These are phyloP conservation scores for Tardiomyces digboiensis DNA, from an alignment of 1,139 yeast genomes.

Conservation along the genomic window DNA sequence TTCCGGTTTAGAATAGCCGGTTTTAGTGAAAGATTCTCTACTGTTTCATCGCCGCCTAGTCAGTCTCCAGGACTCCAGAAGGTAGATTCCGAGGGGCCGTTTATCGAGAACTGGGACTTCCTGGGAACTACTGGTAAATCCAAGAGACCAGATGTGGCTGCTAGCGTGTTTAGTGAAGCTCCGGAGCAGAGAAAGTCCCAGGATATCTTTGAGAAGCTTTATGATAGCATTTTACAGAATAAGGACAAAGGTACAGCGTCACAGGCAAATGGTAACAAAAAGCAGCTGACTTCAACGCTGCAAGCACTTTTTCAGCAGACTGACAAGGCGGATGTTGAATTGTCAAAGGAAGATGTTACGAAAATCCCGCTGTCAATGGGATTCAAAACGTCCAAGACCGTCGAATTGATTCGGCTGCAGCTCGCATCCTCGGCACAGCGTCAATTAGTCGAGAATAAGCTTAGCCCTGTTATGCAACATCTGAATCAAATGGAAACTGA, in stretches of 20 bases:
- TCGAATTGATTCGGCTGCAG: constrained; percentile 1
- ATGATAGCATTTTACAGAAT: constrained; percentile 16
- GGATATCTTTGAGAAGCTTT: constrained; percentile 14
- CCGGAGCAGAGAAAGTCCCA: not conserved
- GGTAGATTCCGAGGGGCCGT: too few species aligned
- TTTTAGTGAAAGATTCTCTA: too few species aligned
- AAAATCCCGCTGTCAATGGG: constrained; percentile 13
- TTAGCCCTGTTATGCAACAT: constrained; percentile 16
- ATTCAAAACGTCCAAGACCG: not conserved
- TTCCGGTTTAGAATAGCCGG: too few species aligned
- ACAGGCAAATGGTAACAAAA: constrained; percentile 3
- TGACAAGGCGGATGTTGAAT: constrained; percentile 8
- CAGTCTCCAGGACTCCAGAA: too few species aligned
- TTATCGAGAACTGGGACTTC: too few species aligned
- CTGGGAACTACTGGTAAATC: not conserved
- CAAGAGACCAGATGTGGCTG: not conserved
- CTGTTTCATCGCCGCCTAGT: too few species aligned
- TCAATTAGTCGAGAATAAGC: constrained; percentile 6
- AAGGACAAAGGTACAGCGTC: constrained; percentile 3
- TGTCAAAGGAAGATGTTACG: constrained; percentile 11
- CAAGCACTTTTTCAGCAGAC: constrained; percentile 15
- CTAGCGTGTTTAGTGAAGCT: not conserved
- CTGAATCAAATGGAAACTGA: constrained; percentile 20
- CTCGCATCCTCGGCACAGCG: not conserved
- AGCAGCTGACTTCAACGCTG: not conserved